Conservation (phyloP, 306 rosid species). For the Quillaja saponaria region DNA sequence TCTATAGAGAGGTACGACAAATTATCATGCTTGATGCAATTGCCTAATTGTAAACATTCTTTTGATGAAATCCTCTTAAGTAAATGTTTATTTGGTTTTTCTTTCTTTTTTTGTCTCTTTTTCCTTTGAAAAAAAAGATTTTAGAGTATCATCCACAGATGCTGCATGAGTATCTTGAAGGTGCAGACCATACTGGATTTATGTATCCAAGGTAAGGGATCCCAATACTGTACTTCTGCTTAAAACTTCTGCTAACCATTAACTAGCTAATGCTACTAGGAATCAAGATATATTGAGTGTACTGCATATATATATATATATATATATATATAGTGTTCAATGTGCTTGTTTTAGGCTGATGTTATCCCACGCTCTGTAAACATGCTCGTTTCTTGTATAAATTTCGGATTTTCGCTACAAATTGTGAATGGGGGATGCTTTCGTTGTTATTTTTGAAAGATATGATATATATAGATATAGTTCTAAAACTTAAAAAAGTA, state of each 20-base stretch:
- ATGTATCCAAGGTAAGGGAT: constrained; percentile 66
- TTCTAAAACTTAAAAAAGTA: too few species aligned
- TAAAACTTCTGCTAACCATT: too few species aligned
- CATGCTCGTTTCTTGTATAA: too few species aligned
- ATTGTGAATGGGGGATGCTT: too few species aligned
- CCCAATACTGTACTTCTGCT: not conserved
- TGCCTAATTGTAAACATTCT: constrained; percentile 8
- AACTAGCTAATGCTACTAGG: not conserved
- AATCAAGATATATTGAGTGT: not conserved
- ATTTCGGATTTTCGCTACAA: too few species aligned
- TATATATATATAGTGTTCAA: not conserved
- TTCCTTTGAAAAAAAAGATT: too few species aligned
- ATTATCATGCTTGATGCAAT: constrained; percentile 15
- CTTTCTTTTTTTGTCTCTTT: not conserved
- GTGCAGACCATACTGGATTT: constrained; percentile 50
- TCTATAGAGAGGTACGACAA: constrained; percentile 60
- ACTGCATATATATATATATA: not conserved
- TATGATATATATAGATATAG: too few species aligned
- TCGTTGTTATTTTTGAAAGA: too few species aligned
- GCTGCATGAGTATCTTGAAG: constrained; percentile 58
- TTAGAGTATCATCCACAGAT: constrained; percentile 75
- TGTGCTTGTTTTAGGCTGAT: not conserved
- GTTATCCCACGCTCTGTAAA: not conserved
- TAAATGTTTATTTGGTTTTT: constrained; percentile 20
- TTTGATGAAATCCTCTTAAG: not conserved